phyloP scores from a whole-genome alignment of 2,329 filamentous ascomycete species.

The Nemania diffusa region DNA sequence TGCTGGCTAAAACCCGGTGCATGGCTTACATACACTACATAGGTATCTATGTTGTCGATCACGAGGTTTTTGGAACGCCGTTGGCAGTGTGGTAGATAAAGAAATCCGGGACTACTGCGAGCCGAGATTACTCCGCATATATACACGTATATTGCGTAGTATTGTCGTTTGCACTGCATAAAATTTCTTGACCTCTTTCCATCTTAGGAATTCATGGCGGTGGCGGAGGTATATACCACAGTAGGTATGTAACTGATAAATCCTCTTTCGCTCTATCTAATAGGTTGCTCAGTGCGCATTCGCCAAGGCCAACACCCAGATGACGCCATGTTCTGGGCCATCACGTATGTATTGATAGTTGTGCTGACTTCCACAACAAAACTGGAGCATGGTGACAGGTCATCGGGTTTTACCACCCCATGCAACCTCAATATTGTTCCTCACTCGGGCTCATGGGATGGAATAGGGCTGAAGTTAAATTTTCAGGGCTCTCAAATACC shows the following conservation, averaged over 20 bases:
- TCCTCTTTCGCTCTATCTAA: no score
- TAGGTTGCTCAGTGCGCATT: background rate
- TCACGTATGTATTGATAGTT: background rate
- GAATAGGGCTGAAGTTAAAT: background rate
- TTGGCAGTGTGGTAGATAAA: constrained; percentile 12
- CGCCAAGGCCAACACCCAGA: constrained; percentile 3
- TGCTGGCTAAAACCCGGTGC: background rate
- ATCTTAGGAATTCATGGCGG: background rate
- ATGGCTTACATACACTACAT: background rate
- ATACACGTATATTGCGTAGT: background rate
- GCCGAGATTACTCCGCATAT: constrained; percentile 15
- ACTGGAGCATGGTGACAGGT: background rate
- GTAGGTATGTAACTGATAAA: background rate
- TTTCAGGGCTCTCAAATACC: background rate
- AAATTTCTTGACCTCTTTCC: background rate
- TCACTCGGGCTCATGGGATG: background rate
- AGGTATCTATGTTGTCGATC: constrained; percentile 17
- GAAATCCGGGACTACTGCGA: background rate
- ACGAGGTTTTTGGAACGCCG: constrained; percentile 9
- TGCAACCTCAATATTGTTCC: background rate
- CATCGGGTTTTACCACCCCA: constrained; percentile 2
- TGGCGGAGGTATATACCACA: background rate
- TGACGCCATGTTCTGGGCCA: constrained; percentile 8
- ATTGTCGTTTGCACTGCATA: background rate
- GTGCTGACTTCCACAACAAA: constrained; percentile 7